A percentile compares a stretch with the other conserved stretches of the same genome.
phyloP scores from a whole-genome alignment of 148 eudicot genomes.

The Camellia sinensis region DNA sequence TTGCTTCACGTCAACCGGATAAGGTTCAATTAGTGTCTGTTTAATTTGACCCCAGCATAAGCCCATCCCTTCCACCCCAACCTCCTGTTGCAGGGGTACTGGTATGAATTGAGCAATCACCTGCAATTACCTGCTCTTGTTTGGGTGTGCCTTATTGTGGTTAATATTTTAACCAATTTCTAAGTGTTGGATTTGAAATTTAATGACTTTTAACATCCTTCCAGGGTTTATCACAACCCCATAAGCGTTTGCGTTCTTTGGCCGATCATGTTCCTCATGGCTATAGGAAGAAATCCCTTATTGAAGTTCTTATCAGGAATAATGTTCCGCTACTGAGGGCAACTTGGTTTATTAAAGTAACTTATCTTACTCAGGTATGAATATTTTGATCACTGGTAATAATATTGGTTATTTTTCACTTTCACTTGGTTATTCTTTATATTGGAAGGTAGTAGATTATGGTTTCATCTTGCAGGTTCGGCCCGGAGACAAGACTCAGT shows the following conservation, averaged over 20 bases:
- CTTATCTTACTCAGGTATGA: slow-evolving; percentile 92
- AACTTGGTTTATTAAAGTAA: slow-evolving; percentile 96
- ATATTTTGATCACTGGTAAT: neutral
- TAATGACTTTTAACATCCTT: slow-evolving; percentile 20
- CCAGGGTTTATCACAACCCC: slow-evolving; percentile 94
- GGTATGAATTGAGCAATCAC: slow-evolving; percentile 7
- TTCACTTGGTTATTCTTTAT: slow-evolving; percentile 3
- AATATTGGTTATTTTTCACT: neutral
- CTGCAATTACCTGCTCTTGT: slow-evolving; percentile 5
- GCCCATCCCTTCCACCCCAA: neutral
- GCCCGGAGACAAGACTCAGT: slow-evolving; percentile 65
- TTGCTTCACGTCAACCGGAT: neutral
- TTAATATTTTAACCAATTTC: neutral
- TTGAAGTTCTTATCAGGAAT: slow-evolving; percentile 87
- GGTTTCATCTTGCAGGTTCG: slow-evolving; percentile 57
- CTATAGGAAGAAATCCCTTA: slow-evolving; percentile 62
- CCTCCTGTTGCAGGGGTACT: neutral
- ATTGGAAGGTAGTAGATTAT: slow-evolving; percentile 13
- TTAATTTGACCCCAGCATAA: neutral
- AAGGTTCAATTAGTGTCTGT: neutral
- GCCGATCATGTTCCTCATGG: slow-evolving; percentile 95
- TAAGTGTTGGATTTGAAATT: neutral
- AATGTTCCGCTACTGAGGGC: slow-evolving; percentile 92
- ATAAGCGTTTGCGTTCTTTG: slow-evolving; percentile 80
- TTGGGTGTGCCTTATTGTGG: neutral